A percentile compares a stretch with the other conserved stretches of the same genome.
Conservation (phyloP, 1,284 basidiomycete genomes). For the Boletus mariae region DNA sequence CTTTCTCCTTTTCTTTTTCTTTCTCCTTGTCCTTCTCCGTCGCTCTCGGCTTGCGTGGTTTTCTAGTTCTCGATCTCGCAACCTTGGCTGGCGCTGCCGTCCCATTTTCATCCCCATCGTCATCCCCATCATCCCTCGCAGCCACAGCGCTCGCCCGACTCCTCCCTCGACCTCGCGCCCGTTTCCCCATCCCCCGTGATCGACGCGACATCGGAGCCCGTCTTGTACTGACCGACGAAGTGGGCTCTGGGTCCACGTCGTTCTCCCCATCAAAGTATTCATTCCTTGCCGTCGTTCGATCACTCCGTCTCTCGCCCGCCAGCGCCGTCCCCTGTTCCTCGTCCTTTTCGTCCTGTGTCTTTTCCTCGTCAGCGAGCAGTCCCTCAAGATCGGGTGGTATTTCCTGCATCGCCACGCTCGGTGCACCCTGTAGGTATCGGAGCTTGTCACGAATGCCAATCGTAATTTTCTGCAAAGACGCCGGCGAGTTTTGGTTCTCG, state of each 20-base stretch:
- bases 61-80: constrained; percentile 18
- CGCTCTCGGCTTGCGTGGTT: constrained; percentile 29
- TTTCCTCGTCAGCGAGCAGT: constrained; percentile 75
- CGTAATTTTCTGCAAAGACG: constrained; percentile 82
- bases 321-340: constrained; percentile 57
- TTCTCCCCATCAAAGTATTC: constrained; percentile 74
- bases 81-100: constrained; percentile 7
- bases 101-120: constrained; percentile 21
- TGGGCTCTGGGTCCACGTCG: constrained; percentile 54
- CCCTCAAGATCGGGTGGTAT: constrained; percentile 90
- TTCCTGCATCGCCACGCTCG: constrained; percentile 94
- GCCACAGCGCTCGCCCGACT: constrained; percentile 16
- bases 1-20: constrained; percentile 33
- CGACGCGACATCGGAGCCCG: constrained; percentile 21
- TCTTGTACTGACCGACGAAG: constrained; percentile 15
- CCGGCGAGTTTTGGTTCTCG: constrained; percentile 88
- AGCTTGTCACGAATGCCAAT: constrained; percentile 87
- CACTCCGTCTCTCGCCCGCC: constrained; percentile 56
- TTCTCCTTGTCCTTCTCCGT: constrained; percentile 37
- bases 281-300: constrained; percentile 51
- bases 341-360: constrained; percentile 66
- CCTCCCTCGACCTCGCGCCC: constrained; percentile 32
- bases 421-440: constrained; percentile 91
- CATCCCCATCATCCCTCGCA: constrained; percentile 26
- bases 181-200: constrained; percentile 27